phyloP scores from a whole-genome alignment of 164 flowering plant genomes.

The grape (Vitis vinifera) region ASM3070453v1 NC_081820.1:20515001-20515500 shows the following conservation, averaged over 20 bases:
- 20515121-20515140: constrained; percentile 41
- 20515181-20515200: constrained; percentile 25
- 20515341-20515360: constrained; percentile 35
- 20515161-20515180: constrained; percentile 26
- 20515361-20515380: constrained; percentile 25
- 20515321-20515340: constrained; percentile 35
- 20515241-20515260: constrained; percentile 37
- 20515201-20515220: constrained; percentile 27
- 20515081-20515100: constrained; percentile 20
- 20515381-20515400: constrained; percentile 22
- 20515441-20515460: constrained; percentile 54
- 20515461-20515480: constrained; percentile 87
- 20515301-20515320: constrained; percentile 34
- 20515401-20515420: constrained; percentile 35
- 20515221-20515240: constrained; percentile 30
- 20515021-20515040: constrained; percentile 33
- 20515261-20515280: constrained; percentile 42
- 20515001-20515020: neutral
- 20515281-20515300: constrained; percentile 32
- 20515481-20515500: constrained; percentile 68
- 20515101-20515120: constrained; percentile 37
- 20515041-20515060: constrained; percentile 64
- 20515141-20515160: constrained; percentile 38
- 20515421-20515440: constrained; percentile 37
- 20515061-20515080: constrained; percentile 39